Conservation (phyloP, 2,329 filamentous ascomycete species). For the Didymella sp. region DNA sequence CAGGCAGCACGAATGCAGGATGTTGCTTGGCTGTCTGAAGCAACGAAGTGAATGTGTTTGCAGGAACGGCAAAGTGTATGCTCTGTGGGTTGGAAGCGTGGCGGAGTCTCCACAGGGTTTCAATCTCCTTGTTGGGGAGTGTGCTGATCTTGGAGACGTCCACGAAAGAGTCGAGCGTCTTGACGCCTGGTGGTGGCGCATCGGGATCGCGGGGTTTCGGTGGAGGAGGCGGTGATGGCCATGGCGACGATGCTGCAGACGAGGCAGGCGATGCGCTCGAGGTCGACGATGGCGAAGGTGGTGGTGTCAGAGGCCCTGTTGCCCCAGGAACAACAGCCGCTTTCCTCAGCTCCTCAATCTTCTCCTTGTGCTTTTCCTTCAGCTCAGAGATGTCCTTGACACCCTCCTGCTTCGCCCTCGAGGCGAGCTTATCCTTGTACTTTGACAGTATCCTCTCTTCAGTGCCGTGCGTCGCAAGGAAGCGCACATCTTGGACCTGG, state of each 20-base stretch:
- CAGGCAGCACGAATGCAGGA: constrained; percentile 89
- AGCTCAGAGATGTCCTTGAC: constrained; percentile 74
- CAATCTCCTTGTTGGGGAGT: constrained; percentile 82
- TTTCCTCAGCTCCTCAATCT: constrained; percentile 75
- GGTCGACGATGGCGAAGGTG: constrained; percentile 20
- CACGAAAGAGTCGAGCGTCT: constrained; percentile 72
- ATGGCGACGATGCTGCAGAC: constrained; percentile 26
- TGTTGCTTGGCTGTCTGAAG: constrained; percentile 72
- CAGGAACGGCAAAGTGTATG: constrained; percentile 83
- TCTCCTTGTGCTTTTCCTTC: constrained; percentile 82
- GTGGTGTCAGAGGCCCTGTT: constrained; percentile 52
- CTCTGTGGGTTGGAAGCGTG: constrained; percentile 75
- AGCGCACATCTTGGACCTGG: constrained; percentile 89
- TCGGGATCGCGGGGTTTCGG: constrained; percentile 37
- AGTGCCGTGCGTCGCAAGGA: constrained; percentile 78
- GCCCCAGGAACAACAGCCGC: constrained; percentile 65
- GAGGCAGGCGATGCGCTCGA: constrained; percentile 15
- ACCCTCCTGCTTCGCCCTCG: constrained; percentile 80
- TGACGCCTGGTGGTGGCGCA: constrained; percentile 59
- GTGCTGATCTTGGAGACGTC: constrained; percentile 78
- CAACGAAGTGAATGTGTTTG: constrained; percentile 76
- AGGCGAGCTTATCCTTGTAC: constrained; percentile 83
- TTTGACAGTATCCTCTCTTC: constrained; percentile 76
- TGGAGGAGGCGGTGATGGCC: constrained; percentile 37
- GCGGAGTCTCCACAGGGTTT: constrained; percentile 86